These are phyloP conservation scores for Adansonia grandidieri DNA, from an alignment of 441 rosid species.

Conservation along the genomic window DNA sequence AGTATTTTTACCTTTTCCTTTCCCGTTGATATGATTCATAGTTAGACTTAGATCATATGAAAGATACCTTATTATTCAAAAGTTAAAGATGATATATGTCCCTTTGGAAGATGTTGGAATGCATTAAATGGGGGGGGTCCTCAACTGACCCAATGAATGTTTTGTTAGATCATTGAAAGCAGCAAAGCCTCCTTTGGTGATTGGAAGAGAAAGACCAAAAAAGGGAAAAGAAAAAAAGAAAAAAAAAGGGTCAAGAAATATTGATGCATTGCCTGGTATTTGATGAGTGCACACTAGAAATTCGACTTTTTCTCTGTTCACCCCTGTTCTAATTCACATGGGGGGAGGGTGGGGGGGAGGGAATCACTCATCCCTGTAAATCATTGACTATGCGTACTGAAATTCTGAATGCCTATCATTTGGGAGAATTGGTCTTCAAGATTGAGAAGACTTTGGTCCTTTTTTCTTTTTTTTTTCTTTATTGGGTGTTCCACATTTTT, in stretches of 20 bases:
- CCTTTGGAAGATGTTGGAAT: slow-evolving; percentile 7
- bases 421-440: slow-evolving; percentile 6
- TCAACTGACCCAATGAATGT: slow-evolving; percentile 7
- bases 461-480: not conserved
- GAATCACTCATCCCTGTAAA: not conserved
- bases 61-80: not conserved
- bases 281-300: slow-evolving; percentile 32
- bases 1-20: not conserved
- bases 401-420: not conserved
- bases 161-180: slow-evolving; percentile 1
- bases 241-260: not conserved
- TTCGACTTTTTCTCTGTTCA: slow-evolving; percentile 1
- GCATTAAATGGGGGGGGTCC: slow-evolving; percentile 27
- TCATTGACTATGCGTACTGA: not conserved
- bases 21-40: too few species aligned
- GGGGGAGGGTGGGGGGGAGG: not conserved
- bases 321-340: not conserved
- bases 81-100: not conserved
- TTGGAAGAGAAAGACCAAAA: not conserved
- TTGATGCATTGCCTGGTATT: slow-evolving; percentile 21
- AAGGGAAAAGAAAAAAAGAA: too few species aligned
- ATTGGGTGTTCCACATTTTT: not conserved
- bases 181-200: not conserved
- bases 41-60: not conserved
- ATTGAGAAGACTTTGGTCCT: not conserved